Base-by-base conservation (phyloP, 371 early-diverging fungal genomes). In the Saksenaea oblongispora region DNA sequence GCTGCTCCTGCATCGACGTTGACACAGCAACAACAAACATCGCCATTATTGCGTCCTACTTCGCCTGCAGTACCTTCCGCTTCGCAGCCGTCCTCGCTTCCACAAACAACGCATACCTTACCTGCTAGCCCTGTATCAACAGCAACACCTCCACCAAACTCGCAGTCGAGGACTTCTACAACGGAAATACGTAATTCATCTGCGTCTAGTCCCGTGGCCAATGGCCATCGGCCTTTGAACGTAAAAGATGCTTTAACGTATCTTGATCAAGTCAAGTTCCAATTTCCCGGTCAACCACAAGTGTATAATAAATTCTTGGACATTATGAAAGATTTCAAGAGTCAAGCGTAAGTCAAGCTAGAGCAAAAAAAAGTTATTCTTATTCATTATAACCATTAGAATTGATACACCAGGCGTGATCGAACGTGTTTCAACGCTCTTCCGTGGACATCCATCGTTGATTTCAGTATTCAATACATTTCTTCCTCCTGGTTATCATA, bases 321-420 rank as follows among this genome's bases (percentile, higher is more conserved):
- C 69, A 97, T 98, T 34, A 99, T 99, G 99, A 97, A 97, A 81
- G 99, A 99, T 68, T 99, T 98, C 74, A 99, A 99, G 78, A 90
- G 94, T 62, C 95, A 97, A 71, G 87, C 84, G 92, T 91, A 82
- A 80, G 69, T 59, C 69, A 69, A 39, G 76, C 72, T 61, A 80
- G 82, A 28, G 78, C 72, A 36, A 13, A 35, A 18, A 15, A 18
- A 15, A 42, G n/a, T 31, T 27, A 31, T 35, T 13, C 8, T 22
- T 22, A 22, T 47, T 47, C 10, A 8, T 22, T 47, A 47, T 13
- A 31, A 3, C 31, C 9, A n/a, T 54, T 34, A 89, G 89, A 14
- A 96, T 98, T 64, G 96, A 97, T 70, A 98, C 99, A 0, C 95
- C 96, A 1, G 97, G 95, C 13, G 99, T 99, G 2, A 98, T 99